These are phyloP conservation scores for Phytophthora sojae DNA, from an alignment of 352 stramenopile species.

Conservation along the genomic window DNA sequence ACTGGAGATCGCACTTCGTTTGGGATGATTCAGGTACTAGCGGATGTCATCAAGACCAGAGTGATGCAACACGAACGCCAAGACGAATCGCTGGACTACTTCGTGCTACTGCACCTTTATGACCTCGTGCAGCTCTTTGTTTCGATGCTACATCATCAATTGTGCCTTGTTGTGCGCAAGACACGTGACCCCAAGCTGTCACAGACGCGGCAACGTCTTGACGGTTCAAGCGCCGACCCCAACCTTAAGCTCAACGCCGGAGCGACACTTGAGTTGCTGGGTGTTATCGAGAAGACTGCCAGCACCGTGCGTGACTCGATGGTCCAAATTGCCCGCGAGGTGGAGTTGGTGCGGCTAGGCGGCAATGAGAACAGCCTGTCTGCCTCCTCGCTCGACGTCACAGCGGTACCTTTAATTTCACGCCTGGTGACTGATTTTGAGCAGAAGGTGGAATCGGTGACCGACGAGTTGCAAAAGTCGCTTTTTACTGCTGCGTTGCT, in stretches of 20 bases:
- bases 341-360: constrained; percentile 21
- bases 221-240: constrained; percentile 20
- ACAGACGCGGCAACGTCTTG: constrained; percentile 52
- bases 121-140: constrained; percentile 68
- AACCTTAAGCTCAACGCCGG: constrained; percentile 30
- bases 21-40: constrained; percentile 70
- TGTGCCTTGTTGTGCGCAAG: constrained; percentile 66
- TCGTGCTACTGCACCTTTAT: constrained; percentile 58
- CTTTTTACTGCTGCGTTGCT: constrained; percentile 62
- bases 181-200: constrained; percentile 69
- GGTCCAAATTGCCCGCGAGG: constrained; percentile 12
- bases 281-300: constrained; percentile 32
- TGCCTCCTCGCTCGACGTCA: background rate
- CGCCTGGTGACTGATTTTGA: constrained; percentile 41
- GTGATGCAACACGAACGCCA: constrained; percentile 42
- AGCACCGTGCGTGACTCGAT: constrained; percentile 33
- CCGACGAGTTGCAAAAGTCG: constrained; percentile 43
- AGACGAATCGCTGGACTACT: constrained; percentile 54
- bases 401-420: constrained; percentile 37
- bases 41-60: constrained; percentile 53
- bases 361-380: constrained; percentile 11
- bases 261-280: constrained; percentile 35
- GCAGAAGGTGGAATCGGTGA: constrained; percentile 36
- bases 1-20: constrained; percentile 75
- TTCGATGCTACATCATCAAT: constrained; percentile 79